phyloP scores from a whole-genome alignment of 768 basidiomycete species.

The Cytidiella melzeri region DNA sequence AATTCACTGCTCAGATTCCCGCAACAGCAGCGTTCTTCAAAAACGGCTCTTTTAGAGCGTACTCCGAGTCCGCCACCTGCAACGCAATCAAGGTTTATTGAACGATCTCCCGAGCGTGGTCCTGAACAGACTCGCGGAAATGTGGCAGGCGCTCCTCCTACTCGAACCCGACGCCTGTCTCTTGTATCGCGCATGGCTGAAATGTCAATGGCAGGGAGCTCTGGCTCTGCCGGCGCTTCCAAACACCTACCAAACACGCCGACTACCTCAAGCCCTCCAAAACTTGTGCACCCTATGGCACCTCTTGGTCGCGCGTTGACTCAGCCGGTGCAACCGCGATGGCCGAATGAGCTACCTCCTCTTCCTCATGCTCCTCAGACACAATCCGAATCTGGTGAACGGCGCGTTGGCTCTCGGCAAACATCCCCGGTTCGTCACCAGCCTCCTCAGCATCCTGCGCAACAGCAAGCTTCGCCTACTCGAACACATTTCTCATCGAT shows the following conservation, averaged over 20 bases:
- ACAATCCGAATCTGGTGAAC: background rate
- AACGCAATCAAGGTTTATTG: slow-evolving; percentile 20
- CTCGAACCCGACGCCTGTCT: slow-evolving; percentile 1
- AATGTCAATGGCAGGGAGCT: slow-evolving; percentile 1
- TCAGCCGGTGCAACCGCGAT: slow-evolving; percentile 5
- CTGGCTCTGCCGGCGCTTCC: slow-evolving; percentile 12
- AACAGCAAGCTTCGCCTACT: slow-evolving; percentile 5
- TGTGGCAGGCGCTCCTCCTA: background rate
- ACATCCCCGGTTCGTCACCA: background rate
- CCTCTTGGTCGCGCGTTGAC: slow-evolving; percentile 1
- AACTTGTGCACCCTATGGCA: slow-evolving; percentile 4
- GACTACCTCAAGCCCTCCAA: slow-evolving; percentile 8
- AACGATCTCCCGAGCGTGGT: slow-evolving; percentile 35
- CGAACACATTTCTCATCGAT: background rate
- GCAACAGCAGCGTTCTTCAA: background rate
- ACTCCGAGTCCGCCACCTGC: slow-evolving; percentile 14
- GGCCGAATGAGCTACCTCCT: slow-evolving; percentile 20
- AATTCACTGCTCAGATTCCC: slow-evolving; percentile 7
- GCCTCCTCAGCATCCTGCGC: slow-evolving; percentile 2
- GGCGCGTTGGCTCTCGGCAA: background rate
- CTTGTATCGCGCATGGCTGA: slow-evolving; percentile 10
- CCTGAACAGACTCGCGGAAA: slow-evolving; percentile 12
- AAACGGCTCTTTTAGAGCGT: background rate
- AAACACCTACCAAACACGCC: slow-evolving; percentile 8
- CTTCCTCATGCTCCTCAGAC: slow-evolving; percentile 15